Evolutionary conservation across 805 yeast genomes (phyloP).

Genomic region (Wickerhamomyces pijperi): DNA sequence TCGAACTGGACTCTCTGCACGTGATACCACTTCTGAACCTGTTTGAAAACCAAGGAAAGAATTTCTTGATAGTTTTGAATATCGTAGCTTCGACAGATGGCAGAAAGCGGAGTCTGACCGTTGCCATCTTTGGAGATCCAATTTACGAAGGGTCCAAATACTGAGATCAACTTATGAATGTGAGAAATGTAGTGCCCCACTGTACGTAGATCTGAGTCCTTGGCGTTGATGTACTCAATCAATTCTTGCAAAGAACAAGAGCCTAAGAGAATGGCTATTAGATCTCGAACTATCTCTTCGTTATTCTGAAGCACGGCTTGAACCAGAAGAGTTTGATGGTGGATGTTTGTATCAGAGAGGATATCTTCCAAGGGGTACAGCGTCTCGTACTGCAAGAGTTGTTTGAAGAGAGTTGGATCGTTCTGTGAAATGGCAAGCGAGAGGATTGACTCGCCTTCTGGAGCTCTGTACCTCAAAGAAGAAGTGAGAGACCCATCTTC

Average conservation of each 20-base stretch:
- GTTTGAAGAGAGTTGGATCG: constrained; percentile 32
- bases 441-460: constrained; percentile 61
- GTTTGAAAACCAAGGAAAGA: constrained; percentile 32
- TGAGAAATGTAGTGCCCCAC: constrained; percentile 69
- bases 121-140: constrained; percentile 61
- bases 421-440: constrained; percentile 46
- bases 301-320: constrained; percentile 50
- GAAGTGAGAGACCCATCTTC: too few relatives aligned
- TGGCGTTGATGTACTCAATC: constrained; percentile 32
- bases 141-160: constrained; percentile 47
- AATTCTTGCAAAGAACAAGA: constrained; percentile 37
- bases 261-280: constrained; percentile 32
- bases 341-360: constrained; percentile 45
- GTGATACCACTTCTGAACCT: constrained; percentile 32
- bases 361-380: constrained; percentile 59
- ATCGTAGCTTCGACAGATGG: constrained; percentile 72
- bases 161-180: constrained; percentile 35
- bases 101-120: constrained; percentile 70
- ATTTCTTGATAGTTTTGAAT: constrained; percentile 47
- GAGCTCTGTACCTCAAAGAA: constrained; percentile 27
- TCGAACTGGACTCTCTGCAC: constrained; percentile 23
- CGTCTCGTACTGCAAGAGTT: constrained; percentile 33
- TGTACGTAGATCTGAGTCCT: constrained; percentile 45
- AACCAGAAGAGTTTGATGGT: constrained; percentile 46
- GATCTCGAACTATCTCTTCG: constrained; percentile 30